phyloP scores from a whole-genome alignment of 371 early-diverging fungal genomes.

The Lichtheimia hyalospora region DNA sequence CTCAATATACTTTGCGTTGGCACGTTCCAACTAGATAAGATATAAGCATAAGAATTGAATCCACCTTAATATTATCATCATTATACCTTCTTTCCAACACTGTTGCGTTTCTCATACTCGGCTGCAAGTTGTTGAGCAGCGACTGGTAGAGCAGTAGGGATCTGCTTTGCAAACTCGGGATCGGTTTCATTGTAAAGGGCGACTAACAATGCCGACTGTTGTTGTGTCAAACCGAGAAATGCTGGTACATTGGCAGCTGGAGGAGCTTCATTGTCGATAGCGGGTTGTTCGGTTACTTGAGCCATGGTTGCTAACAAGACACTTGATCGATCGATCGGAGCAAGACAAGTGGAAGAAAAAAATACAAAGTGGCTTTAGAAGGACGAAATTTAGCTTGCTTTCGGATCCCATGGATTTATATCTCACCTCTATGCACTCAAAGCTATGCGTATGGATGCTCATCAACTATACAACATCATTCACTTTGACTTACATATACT shows the following conservation, averaged over 20 bases:
- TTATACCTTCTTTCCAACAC: slow-evolving; percentile 54
- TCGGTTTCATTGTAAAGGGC: slow-evolving; percentile 62
- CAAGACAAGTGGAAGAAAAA: neutral
- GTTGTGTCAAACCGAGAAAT: slow-evolving; percentile 57
- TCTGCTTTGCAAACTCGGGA: slow-evolving; percentile 55
- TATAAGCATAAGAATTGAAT: no score
- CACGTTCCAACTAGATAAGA: slow-evolving; percentile 44
- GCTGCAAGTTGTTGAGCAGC: slow-evolving; percentile 53
- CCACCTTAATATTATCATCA: no score
- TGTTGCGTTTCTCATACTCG: slow-evolving; percentile 60
- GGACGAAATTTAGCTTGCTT: no score
- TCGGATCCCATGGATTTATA: no score
- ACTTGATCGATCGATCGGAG: neutral
- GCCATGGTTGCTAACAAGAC: slow-evolving; percentile 3
- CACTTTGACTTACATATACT: no score
- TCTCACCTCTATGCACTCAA: no score
- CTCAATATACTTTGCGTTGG: slow-evolving; percentile 37
- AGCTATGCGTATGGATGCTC: no score
- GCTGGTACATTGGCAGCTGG: slow-evolving; percentile 37
- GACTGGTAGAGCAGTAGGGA: slow-evolving; percentile 58
- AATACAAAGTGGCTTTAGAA: neutral
- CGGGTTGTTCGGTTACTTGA: slow-evolving; percentile 9
- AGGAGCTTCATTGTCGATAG: neutral
- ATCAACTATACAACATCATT: no score
- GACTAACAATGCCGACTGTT: slow-evolving; percentile 54